phyloP scores from a whole-genome alignment of 768 basidiomycete species.

The Mycena vitilis region DNA sequence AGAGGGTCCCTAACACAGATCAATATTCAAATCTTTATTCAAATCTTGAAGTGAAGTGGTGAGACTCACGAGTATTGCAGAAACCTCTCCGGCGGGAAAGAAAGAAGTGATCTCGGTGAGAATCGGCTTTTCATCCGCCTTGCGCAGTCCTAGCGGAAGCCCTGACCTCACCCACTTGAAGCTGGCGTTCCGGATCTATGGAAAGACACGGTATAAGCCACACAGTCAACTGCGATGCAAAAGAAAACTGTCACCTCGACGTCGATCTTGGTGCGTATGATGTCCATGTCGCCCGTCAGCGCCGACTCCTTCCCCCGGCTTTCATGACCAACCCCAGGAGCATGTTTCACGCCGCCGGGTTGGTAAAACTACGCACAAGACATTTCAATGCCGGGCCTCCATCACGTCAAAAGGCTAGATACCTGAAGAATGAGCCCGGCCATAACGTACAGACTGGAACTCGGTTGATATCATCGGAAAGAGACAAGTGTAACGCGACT shows the following conservation, averaged over 20 bases:
- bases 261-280: conserved; percentile 31
- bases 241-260: conserved; percentile 26
- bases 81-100: conserved; percentile 37
- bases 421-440: conserved; percentile 32
- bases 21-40: neutral
- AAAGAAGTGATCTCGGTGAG: conserved; percentile 31
- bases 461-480: neutral
- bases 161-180: conserved; percentile 36
- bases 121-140: conserved; percentile 29
- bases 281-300: conserved; percentile 35
- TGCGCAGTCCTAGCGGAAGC: conserved; percentile 31
- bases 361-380: conserved; percentile 21
- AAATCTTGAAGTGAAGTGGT: neutral
- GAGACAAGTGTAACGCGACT: conserved; percentile 7
- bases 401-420: neutral
- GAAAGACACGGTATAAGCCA: neutral
- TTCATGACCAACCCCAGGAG: conserved; percentile 11
- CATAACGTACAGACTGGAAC: conserved; percentile 39
- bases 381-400: neutral
- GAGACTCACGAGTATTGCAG: conserved; percentile 27
- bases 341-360: conserved; percentile 36
- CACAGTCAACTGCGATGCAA: neutral
- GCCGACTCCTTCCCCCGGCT: conserved; percentile 31
- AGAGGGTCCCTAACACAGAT: conserved; percentile 11
- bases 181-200: conserved; percentile 28